Evolutionary conservation across 129 eudicot species (phyloP).

Genomic region (Tanacetum coccineum): DNA sequence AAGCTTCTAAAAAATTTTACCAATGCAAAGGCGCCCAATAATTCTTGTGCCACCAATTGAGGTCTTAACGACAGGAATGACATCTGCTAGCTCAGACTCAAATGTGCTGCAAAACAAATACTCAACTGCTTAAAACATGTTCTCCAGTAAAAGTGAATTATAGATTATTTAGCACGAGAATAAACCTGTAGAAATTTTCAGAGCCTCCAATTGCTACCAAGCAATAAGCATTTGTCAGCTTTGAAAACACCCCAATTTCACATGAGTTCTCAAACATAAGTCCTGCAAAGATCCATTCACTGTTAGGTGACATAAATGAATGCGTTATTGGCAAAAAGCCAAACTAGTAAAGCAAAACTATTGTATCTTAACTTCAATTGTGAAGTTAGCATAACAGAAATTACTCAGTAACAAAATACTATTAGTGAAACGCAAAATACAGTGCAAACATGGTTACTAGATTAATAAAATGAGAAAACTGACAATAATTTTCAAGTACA

Average conservation of each 20-base stretch:
- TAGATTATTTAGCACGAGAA: not conserved
- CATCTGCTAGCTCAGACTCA: constrained; percentile 79
- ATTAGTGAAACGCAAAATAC: not conserved
- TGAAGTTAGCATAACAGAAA: not conserved
- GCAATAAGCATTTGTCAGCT: constrained; percentile 92
- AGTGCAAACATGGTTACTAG: not conserved
- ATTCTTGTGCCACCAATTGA: constrained; percentile 86
- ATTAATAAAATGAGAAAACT: not conserved
- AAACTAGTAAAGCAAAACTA: not conserved
- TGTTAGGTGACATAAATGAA: not conserved
- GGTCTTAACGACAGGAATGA: constrained; percentile 90
- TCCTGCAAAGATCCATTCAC: constrained; percentile 40
- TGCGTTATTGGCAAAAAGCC: not conserved
- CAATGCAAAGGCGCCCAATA: constrained; percentile 83
- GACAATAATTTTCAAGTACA: not conserved
- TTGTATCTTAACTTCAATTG: not conserved
- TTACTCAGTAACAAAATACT: not conserved
- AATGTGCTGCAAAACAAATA: constrained; percentile 55
- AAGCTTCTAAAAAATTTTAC: constrained; percentile 28
- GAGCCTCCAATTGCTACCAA: constrained; percentile 94
- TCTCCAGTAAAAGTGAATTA: not conserved
- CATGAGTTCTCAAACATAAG: constrained; percentile 86
- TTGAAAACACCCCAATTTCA: constrained; percentile 88
- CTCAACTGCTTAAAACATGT: constrained; percentile 4
- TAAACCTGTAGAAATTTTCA: constrained; percentile 85